Evolutionary conservation across 2,329 filamentous ascomycete species (phyloP).

Genomic region (Lasiodiplodia sp.): DNA sequence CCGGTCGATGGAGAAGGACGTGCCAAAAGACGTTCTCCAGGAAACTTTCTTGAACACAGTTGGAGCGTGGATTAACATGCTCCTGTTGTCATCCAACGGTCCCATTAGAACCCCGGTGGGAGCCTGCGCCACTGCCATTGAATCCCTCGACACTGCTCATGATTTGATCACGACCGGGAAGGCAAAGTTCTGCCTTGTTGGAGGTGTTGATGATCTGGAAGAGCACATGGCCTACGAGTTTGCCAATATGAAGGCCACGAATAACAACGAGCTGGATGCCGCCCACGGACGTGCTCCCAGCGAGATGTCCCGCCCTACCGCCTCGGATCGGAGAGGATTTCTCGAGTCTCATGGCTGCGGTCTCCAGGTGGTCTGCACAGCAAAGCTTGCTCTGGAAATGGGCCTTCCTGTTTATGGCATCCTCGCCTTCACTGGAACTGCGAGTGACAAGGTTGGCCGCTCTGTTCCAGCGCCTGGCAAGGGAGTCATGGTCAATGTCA

Average conservation of each 20-base stretch:
- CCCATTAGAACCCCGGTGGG: conserved; percentile 49
- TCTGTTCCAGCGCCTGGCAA: conserved; percentile 51
- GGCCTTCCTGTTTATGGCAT: conserved; percentile 47
- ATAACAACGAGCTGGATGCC: conserved; percentile 41
- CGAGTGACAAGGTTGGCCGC: conserved; percentile 45
- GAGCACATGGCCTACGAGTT: conserved; percentile 44
- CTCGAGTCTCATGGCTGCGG: conserved; percentile 49
- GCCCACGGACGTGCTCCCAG: conserved; percentile 37
- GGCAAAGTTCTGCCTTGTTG: conserved; percentile 44
- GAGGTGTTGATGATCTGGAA: conserved; percentile 46
- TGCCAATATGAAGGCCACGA: conserved; percentile 49
- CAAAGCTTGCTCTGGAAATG: conserved; percentile 46
- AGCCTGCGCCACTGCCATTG: conserved; percentile 49
- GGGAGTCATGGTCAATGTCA: conserved; percentile 45
- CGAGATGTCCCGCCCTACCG: conserved; percentile 48
- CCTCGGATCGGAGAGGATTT: conserved; percentile 46
- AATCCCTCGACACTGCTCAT: conserved; percentile 46
- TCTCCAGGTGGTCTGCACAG: conserved; percentile 46
- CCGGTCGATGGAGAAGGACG: conserved; percentile 40
- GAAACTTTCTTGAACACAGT: conserved; percentile 49
- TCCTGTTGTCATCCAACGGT: conserved; percentile 45
- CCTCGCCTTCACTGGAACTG: conserved; percentile 44
- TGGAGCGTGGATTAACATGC: conserved; percentile 52
- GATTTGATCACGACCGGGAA: conserved; percentile 9
- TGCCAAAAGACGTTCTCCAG: conserved; percentile 45